These are phyloP conservation scores for Plectosphaerella cucumerina DNA, from an alignment of 2,329 filamentous ascomycete species.

Conservation along the genomic window DNA sequence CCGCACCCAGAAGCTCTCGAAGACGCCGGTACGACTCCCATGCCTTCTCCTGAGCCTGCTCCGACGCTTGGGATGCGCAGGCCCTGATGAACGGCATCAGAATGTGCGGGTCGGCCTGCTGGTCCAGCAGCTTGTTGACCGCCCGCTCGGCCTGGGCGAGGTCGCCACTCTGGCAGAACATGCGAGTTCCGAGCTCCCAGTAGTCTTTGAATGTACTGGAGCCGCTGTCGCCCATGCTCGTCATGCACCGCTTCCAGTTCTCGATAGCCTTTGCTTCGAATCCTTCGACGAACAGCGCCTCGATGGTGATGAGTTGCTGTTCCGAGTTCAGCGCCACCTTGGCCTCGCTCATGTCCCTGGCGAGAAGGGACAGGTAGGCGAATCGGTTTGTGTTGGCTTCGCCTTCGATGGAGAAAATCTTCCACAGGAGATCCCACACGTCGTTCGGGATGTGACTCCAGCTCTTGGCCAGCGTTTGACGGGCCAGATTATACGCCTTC, in stretches of 20 bases:
- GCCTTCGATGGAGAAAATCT: slow-evolving; percentile 49
- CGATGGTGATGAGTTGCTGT: slow-evolving; percentile 64
- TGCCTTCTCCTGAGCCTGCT: slow-evolving; percentile 48
- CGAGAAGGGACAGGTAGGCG: slow-evolving; percentile 56
- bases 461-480: slow-evolving; percentile 35
- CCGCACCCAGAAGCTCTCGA: slow-evolving; percentile 52
- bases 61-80: slow-evolving; percentile 49
- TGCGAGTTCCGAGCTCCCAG: slow-evolving; percentile 63
- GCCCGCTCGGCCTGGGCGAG: slow-evolving; percentile 55
- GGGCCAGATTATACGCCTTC: slow-evolving; percentile 44
- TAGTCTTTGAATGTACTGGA: slow-evolving; percentile 46
- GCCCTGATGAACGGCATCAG: slow-evolving; percentile 67
- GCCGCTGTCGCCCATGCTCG: slow-evolving; percentile 42
- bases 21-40: slow-evolving; percentile 66
- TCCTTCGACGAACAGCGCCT: slow-evolving; percentile 62
- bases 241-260: slow-evolving; percentile 57
- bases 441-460: slow-evolving; percentile 54
- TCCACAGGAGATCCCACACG: slow-evolving; percentile 65
- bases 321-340: slow-evolving; percentile 48
- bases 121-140: slow-evolving; percentile 48
- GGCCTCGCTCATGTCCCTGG: slow-evolving; percentile 61
- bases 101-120: slow-evolving; percentile 48
- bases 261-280: slow-evolving; percentile 56
- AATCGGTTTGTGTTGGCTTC: slow-evolving; percentile 50
- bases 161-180: slow-evolving; percentile 56